Percentiles rank a stretch among this genome's conserved stretches.
Conservation (phyloP, 106 monocot species). For the Dendrobium chrysotoxum region DNA sequence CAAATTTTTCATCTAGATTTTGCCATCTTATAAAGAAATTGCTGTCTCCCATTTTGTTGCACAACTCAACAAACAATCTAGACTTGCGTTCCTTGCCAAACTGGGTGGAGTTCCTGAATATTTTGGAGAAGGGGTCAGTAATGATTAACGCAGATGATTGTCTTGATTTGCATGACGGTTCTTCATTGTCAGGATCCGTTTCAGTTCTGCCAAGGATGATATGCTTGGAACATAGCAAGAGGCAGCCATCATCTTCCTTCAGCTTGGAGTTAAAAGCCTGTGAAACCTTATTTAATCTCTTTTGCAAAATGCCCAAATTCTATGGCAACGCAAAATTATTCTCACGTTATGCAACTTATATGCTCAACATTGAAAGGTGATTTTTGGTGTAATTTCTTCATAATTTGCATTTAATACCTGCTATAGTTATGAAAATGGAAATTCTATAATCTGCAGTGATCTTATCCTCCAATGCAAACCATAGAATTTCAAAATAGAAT, state of each 20-base stretch:
- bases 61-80: conserved; percentile 15
- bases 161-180: conserved; percentile 13
- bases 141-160: conserved; percentile 2
- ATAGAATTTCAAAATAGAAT: background rate
- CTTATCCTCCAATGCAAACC: background rate
- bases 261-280: conserved; percentile 30
- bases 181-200: conserved; percentile 14
- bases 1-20: conserved; percentile 46
- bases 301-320: conserved; percentile 33
- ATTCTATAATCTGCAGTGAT: background rate
- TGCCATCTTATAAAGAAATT: conserved; percentile 47
- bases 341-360: conserved; percentile 27
- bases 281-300: conserved; percentile 50
- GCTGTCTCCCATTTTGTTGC: conserved; percentile 16
- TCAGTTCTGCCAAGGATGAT: background rate
- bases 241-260: conserved; percentile 16
- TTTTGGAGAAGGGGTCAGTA: conserved; percentile 21
- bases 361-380: conserved; percentile 74
- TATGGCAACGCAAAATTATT: conserved; percentile 33
- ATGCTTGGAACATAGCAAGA: background rate
- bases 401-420: background rate
- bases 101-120: conserved; percentile 38
- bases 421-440: background rate
- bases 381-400: conserved; percentile 4
- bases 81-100: conserved; percentile 45